These are phyloP conservation scores for Eimeria tenella DNA, from an alignment of 169 alveolate genomes.

Conservation along the genomic window DNA sequence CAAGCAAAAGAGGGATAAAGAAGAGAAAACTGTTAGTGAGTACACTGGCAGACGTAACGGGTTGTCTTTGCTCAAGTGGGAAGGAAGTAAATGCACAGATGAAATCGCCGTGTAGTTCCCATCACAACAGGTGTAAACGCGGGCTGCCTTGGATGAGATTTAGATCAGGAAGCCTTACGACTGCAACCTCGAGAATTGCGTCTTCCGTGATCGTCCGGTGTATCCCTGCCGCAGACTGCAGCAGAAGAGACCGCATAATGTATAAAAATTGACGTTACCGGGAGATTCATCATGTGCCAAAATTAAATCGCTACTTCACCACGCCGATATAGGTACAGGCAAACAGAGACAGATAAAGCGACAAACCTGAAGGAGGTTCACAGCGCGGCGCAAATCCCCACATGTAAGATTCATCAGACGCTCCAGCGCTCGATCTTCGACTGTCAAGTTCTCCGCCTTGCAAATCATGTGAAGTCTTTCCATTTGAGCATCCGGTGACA, in stretches of 20 bases:
- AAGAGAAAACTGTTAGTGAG: not conserved
- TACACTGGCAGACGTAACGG: too few relatives aligned
- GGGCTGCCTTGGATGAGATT: not conserved
- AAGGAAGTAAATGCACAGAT: too few relatives aligned
- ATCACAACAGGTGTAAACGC: too few relatives aligned
- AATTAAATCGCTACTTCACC: too few relatives aligned
- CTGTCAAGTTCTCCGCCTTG: constrained; percentile 42
- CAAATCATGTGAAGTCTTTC: constrained; percentile 41
- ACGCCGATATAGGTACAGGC: not conserved
- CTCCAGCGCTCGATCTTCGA: constrained; percentile 27
- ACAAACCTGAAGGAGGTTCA: constrained; percentile 79
- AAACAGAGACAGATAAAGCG: not conserved
- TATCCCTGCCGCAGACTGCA: constrained; percentile 76
- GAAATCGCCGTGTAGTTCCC: too few relatives aligned
- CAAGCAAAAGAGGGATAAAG: too few relatives aligned
- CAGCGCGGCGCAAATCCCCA: constrained; percentile 81
- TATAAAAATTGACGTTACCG: too few relatives aligned
- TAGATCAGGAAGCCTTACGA: constrained; percentile 10
- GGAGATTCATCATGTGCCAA: not conserved
- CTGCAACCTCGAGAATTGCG: constrained; percentile 76
- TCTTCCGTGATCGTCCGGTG: constrained; percentile 61
- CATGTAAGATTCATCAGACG: constrained; percentile 67
- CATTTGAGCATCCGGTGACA: constrained; percentile 53
- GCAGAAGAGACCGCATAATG: not conserved
- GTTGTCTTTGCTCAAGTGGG: too few relatives aligned